Evolutionary conservation across 2,329 filamentous ascomycete species (phyloP), one percentile per base, ranked within the genome.

Genomic region (Thelonectria blattea): DNA sequence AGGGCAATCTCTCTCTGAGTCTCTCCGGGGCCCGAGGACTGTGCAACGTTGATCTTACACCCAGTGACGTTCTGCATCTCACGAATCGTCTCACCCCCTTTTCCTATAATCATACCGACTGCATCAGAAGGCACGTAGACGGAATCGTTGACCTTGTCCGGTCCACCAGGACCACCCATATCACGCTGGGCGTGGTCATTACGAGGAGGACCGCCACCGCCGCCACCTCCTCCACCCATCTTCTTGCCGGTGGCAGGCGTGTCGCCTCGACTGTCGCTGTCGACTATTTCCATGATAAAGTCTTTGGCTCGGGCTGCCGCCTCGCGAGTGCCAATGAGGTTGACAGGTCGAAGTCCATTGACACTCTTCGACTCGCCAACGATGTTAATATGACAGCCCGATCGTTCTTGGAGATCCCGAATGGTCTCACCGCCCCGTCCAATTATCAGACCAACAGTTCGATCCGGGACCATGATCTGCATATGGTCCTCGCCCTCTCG

Each of bases 71-170:
- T 90, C 76, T 97, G 93, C 89, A 97, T 96, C 68, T 96, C 92
- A 66, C 93, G 92, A 73, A 97, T 97, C 0, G 93, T 96, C 79
- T 97, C 93, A 65, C 93, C 93, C 58, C 92, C 91, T 81, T 96
- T 96, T 65, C 93, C 93, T 62, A 97, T 97, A 66, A 97, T 96
- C 93, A 97, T 97, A 62, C 93, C 93, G 56, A 97, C 93, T 6
- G 93, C 91, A 74, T 97, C 93, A 20, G 92, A 94, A 12, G 93
- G 93, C 10, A 97, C 92, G 67, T 87, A 88, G 64, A 97, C 92
- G 42, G 87, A 88, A 71, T 97, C 92, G 71, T 89, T 93, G 70
- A 91, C 84, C 79, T 93, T 94, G 67, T 91, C 89, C 22, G 74
- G 79, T 18, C 79, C 79, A 60, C 71, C 74, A 37, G 75, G 8